These are phyloP conservation scores for Neoboletus magnificus DNA, from an alignment of 768 basidiomycete genomes.

Conservation along the genomic window DNA sequence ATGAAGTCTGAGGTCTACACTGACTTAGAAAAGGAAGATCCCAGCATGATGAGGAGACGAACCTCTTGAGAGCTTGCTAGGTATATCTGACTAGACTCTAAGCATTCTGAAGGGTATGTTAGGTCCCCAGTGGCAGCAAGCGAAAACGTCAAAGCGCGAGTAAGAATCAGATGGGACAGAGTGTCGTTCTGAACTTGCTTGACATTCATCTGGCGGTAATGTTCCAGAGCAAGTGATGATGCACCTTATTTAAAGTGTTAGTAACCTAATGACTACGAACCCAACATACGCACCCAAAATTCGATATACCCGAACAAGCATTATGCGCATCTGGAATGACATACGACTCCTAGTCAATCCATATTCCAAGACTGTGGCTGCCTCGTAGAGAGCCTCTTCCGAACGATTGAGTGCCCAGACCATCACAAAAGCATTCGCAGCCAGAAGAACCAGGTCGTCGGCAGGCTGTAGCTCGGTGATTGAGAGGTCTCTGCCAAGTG, in stretches of 20 bases:
- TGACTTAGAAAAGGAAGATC: slow-evolving; percentile 3
- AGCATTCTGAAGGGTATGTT: slow-evolving; percentile 68
- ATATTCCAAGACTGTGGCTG: slow-evolving; percentile 66
- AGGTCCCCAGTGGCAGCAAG: slow-evolving; percentile 73
- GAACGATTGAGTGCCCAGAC: slow-evolving; percentile 58
- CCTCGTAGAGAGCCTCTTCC: slow-evolving; percentile 59
- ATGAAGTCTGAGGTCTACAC: slow-evolving; percentile 74
- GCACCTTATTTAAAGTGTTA: slow-evolving; percentile 50
- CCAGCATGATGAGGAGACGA: slow-evolving; percentile 9
- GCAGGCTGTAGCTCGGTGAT: slow-evolving; percentile 81
- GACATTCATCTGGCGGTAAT: slow-evolving; percentile 72
- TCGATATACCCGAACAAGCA: slow-evolving; percentile 79
- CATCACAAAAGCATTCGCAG: slow-evolving; percentile 63
- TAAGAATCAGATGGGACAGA: slow-evolving; percentile 77
- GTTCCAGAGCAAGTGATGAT: slow-evolving; percentile 67
- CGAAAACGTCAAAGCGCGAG: slow-evolving; percentile 77
- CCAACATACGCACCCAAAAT: slow-evolving; percentile 55
- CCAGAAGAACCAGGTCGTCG: slow-evolving; percentile 79
- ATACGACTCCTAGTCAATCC: slow-evolving; percentile 69
- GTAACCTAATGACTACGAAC: not conserved
- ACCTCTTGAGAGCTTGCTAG: slow-evolving; percentile 78
- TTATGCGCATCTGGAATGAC: slow-evolving; percentile 73
- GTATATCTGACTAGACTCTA: slow-evolving; percentile 81
- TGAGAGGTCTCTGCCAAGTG: slow-evolving; percentile 62
- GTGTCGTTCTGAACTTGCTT: slow-evolving; percentile 91